Evolutionary conservation across 2,329 filamentous ascomycete species (phyloP), one percentile per base, ranked within the genome.

Genomic region (Scortechinia acanthostroma): DNA sequence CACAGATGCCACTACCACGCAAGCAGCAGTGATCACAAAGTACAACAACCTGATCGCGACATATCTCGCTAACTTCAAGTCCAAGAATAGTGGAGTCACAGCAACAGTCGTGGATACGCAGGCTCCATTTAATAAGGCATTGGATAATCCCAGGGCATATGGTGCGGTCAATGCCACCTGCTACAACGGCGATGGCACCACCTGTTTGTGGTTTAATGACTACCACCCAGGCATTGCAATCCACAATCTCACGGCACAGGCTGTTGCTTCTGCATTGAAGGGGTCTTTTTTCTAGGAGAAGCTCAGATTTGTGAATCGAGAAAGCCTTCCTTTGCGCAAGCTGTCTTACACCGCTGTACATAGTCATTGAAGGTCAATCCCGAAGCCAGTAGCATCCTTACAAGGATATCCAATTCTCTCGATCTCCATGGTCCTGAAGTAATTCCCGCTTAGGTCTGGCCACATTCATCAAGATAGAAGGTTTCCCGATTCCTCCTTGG

Each of bases 141-240:
- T 74, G 17, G 53, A 62, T 3, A 59, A 69, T 42, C 70, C 70
- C 0, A 54, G 49, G 0, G 55, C 54, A 0, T 72, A 70, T 43
- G 69, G 69, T 1, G 55, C 66, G 0, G 63, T 61, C 1, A 58
- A 73, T 40, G 64, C 66, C 1, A 63, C 57, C 1, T 73, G 69
- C 52, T 64, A 54, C 21, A 65, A 69, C 28, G 51, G 45, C 0
- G 57, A 73, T 40, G 70, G 70, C 3, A 58, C 54, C 14, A 68
- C 60, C 10, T 73, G 70, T 46, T 45, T 73, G 23, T 72, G 70
- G 68, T 67, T 62, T 46, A 65, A 71, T 43, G 53, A 66, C 22
- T 70, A 69, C 25, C 66, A 70, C 23, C 66, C 66, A 0, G 66
- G 57, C 0, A 50, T 66, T 4, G 58, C 58, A 5, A 69, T 69